A percentile compares a stretch with the other conserved stretches of the same genome.
Conservation (phyloP, 371 early-diverging fungal species). For the Mortierella sp. region DNA sequence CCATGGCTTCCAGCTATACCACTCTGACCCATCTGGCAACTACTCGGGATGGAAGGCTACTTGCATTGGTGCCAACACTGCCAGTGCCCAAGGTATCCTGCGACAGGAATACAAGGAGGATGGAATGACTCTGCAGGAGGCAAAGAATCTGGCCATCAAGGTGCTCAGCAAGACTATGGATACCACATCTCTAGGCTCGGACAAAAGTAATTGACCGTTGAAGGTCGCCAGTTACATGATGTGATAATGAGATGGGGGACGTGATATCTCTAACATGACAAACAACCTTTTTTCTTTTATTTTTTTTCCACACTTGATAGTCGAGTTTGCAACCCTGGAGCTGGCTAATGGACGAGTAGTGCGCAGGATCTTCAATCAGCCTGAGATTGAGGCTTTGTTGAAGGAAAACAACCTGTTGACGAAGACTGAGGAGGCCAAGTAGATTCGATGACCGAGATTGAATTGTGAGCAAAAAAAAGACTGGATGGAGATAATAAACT, state of each 20-base stretch:
- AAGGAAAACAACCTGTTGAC: constrained; percentile 51
- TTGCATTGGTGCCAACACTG: constrained; percentile 96
- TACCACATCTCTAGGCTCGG: constrained; percentile 85
- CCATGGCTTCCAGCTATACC: constrained; percentile 95
- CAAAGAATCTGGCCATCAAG: constrained; percentile 89
- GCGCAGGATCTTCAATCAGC: constrained; percentile 43
- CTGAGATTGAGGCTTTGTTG: constrained; percentile 53
- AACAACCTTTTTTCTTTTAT: too few relatives aligned
- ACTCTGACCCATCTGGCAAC: constrained; percentile 99
- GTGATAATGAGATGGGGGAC: too few relatives aligned
- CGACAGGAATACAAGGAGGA: constrained; percentile 96
- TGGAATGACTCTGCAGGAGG: constrained; percentile 84
- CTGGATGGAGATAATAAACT: neutral
- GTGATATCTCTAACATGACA: too few relatives aligned
- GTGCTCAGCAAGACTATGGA: constrained; percentile 97
- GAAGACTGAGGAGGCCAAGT: constrained; percentile 54
- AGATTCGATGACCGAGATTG: constrained; percentile 3
- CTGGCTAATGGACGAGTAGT: constrained; percentile 49
- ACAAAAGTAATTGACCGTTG: constrained; percentile 74
- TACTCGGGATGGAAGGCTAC: constrained; percentile 99
- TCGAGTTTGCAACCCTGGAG: constrained; percentile 56
- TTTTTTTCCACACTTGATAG: constrained; percentile 15
- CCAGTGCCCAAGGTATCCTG: constrained; percentile 90
- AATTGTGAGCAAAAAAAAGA: constrained; percentile 1
- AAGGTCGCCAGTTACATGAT: too few relatives aligned